These are phyloP conservation scores for Yarrowia porcina DNA, from an alignment of 805 yeast genomes.

Conservation along the genomic window DNA sequence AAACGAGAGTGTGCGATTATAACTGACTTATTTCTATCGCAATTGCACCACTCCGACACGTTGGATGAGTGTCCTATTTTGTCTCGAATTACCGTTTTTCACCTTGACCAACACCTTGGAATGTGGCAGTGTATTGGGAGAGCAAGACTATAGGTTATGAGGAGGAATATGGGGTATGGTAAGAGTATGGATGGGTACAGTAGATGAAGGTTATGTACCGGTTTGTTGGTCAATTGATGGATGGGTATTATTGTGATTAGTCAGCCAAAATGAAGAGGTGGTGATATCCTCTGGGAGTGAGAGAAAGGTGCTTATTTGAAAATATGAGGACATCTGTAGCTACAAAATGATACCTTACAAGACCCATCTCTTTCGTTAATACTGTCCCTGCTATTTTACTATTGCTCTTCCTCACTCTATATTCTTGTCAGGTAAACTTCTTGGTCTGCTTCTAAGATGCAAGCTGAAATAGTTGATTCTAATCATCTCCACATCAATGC, in stretches of 20 bases:
- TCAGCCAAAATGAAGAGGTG: no score
- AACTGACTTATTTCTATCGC: neutral
- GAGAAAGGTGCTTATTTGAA: no score
- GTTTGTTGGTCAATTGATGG: no score
- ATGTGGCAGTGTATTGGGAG: constrained; percentile 1
- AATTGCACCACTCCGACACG: neutral
- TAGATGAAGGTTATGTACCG: no score
- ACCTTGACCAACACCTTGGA: neutral
- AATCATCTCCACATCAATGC: neutral
- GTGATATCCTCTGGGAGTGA: no score
- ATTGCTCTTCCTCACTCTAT: no score
- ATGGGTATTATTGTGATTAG: no score
- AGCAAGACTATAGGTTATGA: no score
- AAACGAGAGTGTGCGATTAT: neutral
- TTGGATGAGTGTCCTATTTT: neutral
- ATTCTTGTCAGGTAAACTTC: no score
- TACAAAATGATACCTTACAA: neutral
- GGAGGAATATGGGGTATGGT: neutral
- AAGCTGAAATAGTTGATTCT: neutral
- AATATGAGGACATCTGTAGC: neutral
- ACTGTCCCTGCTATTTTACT: no score
- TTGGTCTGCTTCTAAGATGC: neutral
- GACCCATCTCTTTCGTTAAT: no score
- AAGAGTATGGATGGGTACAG: no score
- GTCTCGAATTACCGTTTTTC: neutral